phyloP scores from a whole-genome alignment of 257 asterid species.

The Fraxinus quadrangulata region DNA sequence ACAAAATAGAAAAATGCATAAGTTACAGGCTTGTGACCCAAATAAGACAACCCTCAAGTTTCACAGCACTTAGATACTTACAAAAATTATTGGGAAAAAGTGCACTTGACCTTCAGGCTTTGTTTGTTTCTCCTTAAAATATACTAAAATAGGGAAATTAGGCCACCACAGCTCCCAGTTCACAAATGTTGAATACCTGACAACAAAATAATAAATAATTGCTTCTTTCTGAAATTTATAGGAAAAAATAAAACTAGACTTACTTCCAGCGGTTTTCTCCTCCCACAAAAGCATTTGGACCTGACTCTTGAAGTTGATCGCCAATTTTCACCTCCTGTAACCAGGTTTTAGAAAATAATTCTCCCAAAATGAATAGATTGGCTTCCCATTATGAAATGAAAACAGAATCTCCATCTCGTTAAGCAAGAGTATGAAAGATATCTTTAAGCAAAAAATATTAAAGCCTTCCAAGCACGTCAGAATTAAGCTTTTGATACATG shows the following conservation, averaged over 20 bases:
- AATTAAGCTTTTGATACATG: background rate
- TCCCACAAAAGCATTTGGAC: conserved; percentile 91
- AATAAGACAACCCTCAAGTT: conserved; percentile 26
- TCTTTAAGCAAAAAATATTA: background rate
- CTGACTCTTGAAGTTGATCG: conserved; percentile 74
- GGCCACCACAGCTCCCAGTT: conserved; percentile 99
- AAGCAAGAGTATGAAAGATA: background rate
- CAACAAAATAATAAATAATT: background rate
- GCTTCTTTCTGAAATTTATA: conserved; percentile 15
- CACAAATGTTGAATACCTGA: conserved; percentile 81
- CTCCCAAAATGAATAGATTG: background rate
- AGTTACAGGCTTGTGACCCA: conserved; percentile 24
- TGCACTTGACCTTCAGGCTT: conserved; percentile 86
- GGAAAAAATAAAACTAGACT: conserved; percentile 36
- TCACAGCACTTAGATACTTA: conserved; percentile 37
- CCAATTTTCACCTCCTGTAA: conserved; percentile 88
- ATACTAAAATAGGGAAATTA: conserved; percentile 78
- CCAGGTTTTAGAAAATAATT: conserved; percentile 20
- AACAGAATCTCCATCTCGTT: background rate
- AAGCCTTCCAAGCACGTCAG: background rate
- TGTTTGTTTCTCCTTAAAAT: conserved; percentile 89
- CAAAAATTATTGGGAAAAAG: conserved; percentile 79
- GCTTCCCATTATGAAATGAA: background rate
- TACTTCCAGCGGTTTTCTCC: conserved; percentile 96
- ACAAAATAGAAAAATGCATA: conserved; percentile 15